These are phyloP conservation scores for Leccinum uliginosum DNA, from an alignment of 768 basidiomycete species.

Conservation along the genomic window DNA sequence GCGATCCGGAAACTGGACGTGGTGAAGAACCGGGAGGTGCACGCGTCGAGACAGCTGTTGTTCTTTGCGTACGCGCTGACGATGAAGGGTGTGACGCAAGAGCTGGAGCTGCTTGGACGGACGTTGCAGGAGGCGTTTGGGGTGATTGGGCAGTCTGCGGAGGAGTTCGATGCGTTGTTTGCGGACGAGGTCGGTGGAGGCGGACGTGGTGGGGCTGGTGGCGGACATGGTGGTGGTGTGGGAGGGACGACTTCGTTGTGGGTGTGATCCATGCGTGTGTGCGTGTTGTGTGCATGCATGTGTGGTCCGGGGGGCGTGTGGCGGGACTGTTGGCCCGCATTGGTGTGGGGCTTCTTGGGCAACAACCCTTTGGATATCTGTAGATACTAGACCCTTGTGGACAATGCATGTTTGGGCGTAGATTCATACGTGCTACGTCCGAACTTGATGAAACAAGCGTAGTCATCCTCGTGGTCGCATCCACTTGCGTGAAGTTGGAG, in stretches of 20 bases:
- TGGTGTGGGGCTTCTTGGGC: background rate
- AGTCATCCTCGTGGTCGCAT: conserved; percentile 7
- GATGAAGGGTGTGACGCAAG: conserved; percentile 90
- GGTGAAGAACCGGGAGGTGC: conserved; percentile 77
- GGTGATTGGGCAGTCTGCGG: conserved; percentile 77
- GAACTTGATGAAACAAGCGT: conserved; percentile 3
- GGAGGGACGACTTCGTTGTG: conserved; percentile 3
- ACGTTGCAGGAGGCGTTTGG: conserved; percentile 89
- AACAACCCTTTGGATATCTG: background rate
- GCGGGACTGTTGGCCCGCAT: conserved; percentile 1
- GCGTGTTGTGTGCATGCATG: background rate
- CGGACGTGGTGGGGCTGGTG: background rate
- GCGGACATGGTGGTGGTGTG: background rate
- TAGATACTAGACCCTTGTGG: conserved; percentile 4
- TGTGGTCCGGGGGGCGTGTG: background rate
- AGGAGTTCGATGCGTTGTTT: conserved; percentile 84
- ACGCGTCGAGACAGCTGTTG: conserved; percentile 79
- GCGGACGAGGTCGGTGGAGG: conserved; percentile 9
- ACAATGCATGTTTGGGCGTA: conserved; percentile 1
- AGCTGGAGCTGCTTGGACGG: conserved; percentile 77
- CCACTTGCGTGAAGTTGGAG: background rate
- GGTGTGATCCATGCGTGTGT: conserved; percentile 9
- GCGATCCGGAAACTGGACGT: conserved; percentile 84
- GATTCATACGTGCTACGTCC: conserved; percentile 1
- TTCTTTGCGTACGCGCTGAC: conserved; percentile 93